These are phyloP conservation scores for Pistacia vera DNA, from an alignment of 345 rosid species.

Conservation along the genomic window DNA sequence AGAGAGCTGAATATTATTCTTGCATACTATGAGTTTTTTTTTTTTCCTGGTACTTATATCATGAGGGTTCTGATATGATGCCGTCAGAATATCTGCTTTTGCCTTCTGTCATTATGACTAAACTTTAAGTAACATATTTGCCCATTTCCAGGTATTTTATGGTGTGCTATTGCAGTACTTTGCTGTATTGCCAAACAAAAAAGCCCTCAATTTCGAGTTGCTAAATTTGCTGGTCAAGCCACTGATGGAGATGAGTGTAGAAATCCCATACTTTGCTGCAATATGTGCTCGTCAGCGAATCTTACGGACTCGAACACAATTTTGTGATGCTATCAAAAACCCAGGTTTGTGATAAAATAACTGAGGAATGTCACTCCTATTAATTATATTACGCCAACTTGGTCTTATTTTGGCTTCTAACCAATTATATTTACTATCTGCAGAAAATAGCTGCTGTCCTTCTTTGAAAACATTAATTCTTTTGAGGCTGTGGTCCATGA, in stretches of 20 bases:
- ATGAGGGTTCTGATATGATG: background rate
- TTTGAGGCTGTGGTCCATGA: constrained; percentile 89
- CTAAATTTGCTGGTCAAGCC: constrained; percentile 83
- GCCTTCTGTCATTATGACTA: background rate
- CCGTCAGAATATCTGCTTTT: constrained; percentile 16
- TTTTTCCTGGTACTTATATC: background rate
- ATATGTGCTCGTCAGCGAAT: constrained; percentile 93
- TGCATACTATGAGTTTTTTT: background rate
- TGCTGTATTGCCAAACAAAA: constrained; percentile 72
- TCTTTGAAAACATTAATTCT: constrained; percentile 83
- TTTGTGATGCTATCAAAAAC: constrained; percentile 73
- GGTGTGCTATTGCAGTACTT: constrained; percentile 89
- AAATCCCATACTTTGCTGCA: constrained; percentile 96
- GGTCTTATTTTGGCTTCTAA: constrained; percentile 6
- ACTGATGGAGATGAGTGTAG: constrained; percentile 80
- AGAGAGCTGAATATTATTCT: background rate
- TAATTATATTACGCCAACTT: background rate
- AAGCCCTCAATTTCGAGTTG: constrained; percentile 77
- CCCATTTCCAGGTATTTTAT: constrained; percentile 73
- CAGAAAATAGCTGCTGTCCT: constrained; percentile 90
- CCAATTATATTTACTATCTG: constrained; percentile 13
- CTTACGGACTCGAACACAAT: constrained; percentile 55
- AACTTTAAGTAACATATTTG: constrained; percentile 19
- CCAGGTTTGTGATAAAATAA: constrained; percentile 51
- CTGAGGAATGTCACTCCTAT: background rate